Conservation (phyloP, 768 basidiomycete genomes). For the Mycena polygramma region DNA sequence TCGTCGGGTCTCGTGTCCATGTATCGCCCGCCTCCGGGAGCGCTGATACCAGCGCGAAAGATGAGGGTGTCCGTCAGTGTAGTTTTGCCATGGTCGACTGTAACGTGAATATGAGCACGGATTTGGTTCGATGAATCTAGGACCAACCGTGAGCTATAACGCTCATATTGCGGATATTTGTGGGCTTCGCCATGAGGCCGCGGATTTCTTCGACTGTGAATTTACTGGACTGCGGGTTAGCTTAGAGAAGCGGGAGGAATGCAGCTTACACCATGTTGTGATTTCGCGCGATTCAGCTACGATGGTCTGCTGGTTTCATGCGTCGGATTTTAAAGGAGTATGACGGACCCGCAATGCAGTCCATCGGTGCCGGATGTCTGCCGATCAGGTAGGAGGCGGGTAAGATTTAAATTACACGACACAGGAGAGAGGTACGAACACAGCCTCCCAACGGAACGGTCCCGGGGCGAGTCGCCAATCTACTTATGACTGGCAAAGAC, state of each 20-base stretch:
- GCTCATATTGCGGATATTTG: constrained; percentile 75
- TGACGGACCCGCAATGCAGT: no score
- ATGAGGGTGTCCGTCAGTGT: constrained; percentile 99
- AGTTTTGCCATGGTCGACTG: constrained; percentile 99
- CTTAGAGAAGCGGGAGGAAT: neutral
- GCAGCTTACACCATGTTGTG: constrained; percentile 19
- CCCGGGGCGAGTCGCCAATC: no score
- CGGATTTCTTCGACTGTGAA: constrained; percentile 77
- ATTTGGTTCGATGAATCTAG: neutral
- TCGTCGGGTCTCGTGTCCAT: constrained; percentile 98
- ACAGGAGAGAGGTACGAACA: no score
- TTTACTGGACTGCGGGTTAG: constrained; percentile 12
- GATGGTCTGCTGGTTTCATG: neutral
- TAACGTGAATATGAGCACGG: constrained; percentile 31
- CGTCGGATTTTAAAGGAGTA: neutral
- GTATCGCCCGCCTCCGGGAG: constrained; percentile 86
- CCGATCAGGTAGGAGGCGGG: no score
- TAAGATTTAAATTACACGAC: no score
- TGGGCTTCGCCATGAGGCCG: constrained; percentile 87
- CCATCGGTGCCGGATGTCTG: no score
- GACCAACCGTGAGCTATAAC: constrained; percentile 75
- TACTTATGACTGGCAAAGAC: no score
- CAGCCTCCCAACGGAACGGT: no score
- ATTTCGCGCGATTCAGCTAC: neutral
- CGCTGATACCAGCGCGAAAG: constrained; percentile 98